phyloP scores from a whole-genome alignment of 2,329 filamentous ascomycete species.

The Pleomassaria siparia region DNA sequence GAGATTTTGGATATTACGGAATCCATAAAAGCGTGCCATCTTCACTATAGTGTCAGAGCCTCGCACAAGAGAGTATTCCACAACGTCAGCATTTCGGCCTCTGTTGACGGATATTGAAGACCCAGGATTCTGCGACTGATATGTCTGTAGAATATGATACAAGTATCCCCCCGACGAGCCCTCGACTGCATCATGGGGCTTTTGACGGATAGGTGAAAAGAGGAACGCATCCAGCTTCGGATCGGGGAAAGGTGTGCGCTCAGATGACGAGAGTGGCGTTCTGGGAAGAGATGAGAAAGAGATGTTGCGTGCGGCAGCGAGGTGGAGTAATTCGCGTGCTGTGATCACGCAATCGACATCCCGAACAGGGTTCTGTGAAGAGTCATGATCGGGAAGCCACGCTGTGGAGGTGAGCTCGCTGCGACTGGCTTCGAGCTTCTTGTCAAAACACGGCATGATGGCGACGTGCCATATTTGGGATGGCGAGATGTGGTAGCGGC shows the following conservation, averaged over 20 bases:
- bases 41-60: slow-evolving; percentile 41
- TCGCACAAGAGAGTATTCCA: slow-evolving; percentile 74
- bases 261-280: slow-evolving; percentile 51
- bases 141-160: slow-evolving; percentile 76
- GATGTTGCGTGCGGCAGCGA: slow-evolving; percentile 78
- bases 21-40: slow-evolving; percentile 86
- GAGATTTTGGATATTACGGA: slow-evolving; percentile 97
- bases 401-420: slow-evolving; percentile 83
- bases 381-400: slow-evolving; percentile 56
- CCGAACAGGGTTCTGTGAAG: slow-evolving; percentile 54
- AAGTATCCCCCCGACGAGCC: slow-evolving; percentile 90
- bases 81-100: slow-evolving; percentile 87
- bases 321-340: slow-evolving; percentile 87
- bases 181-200: slow-evolving; percentile 55
- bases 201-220: slow-evolving; percentile 56
- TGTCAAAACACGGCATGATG: slow-evolving; percentile 98
- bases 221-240: slow-evolving; percentile 69
- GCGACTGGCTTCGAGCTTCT: slow-evolving; percentile 94
- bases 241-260: slow-evolving; percentile 70
- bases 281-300: slow-evolving; percentile 73
- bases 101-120: slow-evolving; percentile 70
- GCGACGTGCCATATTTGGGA: slow-evolving; percentile 90
- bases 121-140: slow-evolving; percentile 70
- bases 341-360: slow-evolving; percentile 99
- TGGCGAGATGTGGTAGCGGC: slow-evolving; percentile 69